Evolutionary conservation across 352 stramenopile species (phyloP), one percentile per base, ranked within the genome.

Genomic region (Paralagenidium karlingii): DNA sequence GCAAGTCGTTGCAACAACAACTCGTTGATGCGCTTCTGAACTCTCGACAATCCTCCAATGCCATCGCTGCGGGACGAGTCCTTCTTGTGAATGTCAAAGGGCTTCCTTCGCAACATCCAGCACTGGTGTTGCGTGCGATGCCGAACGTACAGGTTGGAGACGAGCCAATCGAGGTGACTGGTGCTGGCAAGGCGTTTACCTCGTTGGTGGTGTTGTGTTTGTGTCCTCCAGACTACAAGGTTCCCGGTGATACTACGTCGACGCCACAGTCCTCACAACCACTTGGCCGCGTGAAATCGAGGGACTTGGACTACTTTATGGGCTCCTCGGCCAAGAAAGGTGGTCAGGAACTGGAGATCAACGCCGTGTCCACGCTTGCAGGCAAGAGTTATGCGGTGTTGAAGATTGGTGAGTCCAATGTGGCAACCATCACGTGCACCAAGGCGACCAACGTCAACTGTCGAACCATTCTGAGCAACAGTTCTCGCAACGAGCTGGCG

Each of bases 381-480:
- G 77, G 77, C 40, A 74, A 51, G 43, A 66, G 62, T 19, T 88
- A 84, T 34, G 67, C 66, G 1, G 64, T 91, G 9, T 26, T 88
- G 16, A 70, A 85, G 31, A 61, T 91, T 2, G 74, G 74, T n/a
- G 74, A 87, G 47, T 75, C 71, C 28, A 88, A 74, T 37, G 50
- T 91, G 15, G 70, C 85, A 15, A 63, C 71, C 20, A 48, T 91
- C 6, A 82, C 74, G 20, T 67, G 49, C 0, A 20, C 67, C 12
- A 45, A 63, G 19, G 58, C 58, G 3, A 55, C 47, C 2, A 49
- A 7, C 13, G 51, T 89, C 2, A 82, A 89, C 33, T 64, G 61
- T 9, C 82, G 79, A 49, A 60, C 66, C 6, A 57, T 91, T 3
- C 58, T 85, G 6, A 40, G 59, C 11, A 59, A 53, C 0, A 82